Evolutionary conservation across 1,139 yeast genomes (phyloP).

Genomic region (Candida glucosophila): DNA sequence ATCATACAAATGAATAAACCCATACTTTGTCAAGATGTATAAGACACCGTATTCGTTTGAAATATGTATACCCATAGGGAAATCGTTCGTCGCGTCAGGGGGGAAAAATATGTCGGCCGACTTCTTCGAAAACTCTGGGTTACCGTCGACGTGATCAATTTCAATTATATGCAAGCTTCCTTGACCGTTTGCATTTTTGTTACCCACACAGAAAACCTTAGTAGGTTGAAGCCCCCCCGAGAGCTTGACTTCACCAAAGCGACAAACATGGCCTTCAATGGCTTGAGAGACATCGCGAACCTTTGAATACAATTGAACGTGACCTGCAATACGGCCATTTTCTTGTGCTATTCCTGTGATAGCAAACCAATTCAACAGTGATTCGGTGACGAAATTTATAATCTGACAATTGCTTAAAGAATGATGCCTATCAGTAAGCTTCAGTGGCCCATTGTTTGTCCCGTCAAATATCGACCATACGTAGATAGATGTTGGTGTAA

Average conservation of each 20-base stretch:
- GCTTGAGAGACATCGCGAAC: slow-evolving; percentile 91
- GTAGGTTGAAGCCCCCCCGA: slow-evolving; percentile 72
- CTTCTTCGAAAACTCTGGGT: slow-evolving; percentile 84
- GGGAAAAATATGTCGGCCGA: slow-evolving; percentile 93
- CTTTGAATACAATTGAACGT: slow-evolving; percentile 84
- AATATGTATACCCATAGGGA: slow-evolving; percentile 90
- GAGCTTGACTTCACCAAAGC: slow-evolving; percentile 69
- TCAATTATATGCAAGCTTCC: slow-evolving; percentile 89
- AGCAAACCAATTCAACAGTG: slow-evolving; percentile 86
- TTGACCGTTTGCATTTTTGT: slow-evolving; percentile 77
- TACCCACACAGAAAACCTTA: slow-evolving; percentile 84
- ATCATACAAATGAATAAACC: slow-evolving; percentile 93
- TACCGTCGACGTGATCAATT: slow-evolving; percentile 85
- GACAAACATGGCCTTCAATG: slow-evolving; percentile 95
- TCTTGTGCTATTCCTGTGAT: slow-evolving; percentile 93
- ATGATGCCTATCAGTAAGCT: slow-evolving; percentile 78
- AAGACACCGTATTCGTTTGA: slow-evolving; percentile 80
- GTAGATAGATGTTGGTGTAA: slow-evolving; percentile 68
- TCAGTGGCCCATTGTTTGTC: slow-evolving; percentile 64
- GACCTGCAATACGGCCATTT: slow-evolving; percentile 92
- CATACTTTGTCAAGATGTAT: slow-evolving; percentile 88
- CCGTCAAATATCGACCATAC: slow-evolving; percentile 85
- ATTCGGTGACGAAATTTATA: slow-evolving; percentile 82
- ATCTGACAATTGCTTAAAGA: slow-evolving; percentile 77
- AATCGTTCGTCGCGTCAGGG: slow-evolving; percentile 91